Evolutionary conservation across 2,329 filamentous ascomycete genomes (phyloP).

Genomic region (Fusarium paranaense): DNA sequence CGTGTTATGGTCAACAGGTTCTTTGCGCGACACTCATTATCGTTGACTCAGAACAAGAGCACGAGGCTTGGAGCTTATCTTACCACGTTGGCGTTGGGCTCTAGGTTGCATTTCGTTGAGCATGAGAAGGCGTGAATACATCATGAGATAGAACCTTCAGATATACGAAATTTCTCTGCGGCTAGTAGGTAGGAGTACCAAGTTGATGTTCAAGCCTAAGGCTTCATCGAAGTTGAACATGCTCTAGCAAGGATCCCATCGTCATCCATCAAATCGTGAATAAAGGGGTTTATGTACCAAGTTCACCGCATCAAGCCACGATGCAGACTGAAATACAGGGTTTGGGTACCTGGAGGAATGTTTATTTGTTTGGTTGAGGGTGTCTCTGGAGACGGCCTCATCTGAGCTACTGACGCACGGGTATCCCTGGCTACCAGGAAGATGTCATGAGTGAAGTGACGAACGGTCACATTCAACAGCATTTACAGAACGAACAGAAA

Average conservation of each 20-base stretch:
- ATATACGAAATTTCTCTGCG: background rate
- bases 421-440: slow-evolving; percentile 9
- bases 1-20: background rate
- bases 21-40: background rate
- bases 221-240: background rate
- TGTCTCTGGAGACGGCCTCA: background rate
- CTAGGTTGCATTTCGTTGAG: background rate
- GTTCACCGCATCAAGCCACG: background rate
- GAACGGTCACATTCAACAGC: background rate
- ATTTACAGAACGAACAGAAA: background rate
- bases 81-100: background rate
- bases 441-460: background rate
- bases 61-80: background rate
- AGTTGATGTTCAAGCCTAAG: background rate
- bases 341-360: background rate
- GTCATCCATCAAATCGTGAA: background rate
- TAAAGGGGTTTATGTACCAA: background rate
- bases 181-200: background rate
- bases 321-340: background rate
- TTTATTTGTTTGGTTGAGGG: background rate
- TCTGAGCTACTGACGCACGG: slow-evolving; percentile 6
- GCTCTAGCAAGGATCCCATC: background rate
- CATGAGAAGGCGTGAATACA: background rate
- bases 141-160: background rate
- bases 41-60: background rate